Conservation (phyloP, 352 stramenopile genomes). For the Thraustotheca clavata region DNA sequence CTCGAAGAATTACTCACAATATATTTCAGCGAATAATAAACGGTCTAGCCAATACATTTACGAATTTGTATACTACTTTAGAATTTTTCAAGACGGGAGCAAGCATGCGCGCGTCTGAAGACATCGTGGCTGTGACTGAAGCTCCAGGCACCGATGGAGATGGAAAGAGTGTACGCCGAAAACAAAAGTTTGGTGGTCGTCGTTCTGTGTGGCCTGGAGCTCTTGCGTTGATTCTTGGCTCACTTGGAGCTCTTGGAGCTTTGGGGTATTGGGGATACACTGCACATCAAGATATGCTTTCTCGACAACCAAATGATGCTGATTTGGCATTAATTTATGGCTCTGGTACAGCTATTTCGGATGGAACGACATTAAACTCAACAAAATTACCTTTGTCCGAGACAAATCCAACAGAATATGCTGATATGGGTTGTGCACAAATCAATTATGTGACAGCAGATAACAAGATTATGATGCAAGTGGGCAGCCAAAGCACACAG, state of each 20-base stretch:
- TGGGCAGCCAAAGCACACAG: conserved; percentile 43
- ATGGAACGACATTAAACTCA: conserved; percentile 36
- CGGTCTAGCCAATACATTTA: too few species aligned
- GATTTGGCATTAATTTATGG: conserved; percentile 41
- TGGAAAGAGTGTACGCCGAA: conserved; percentile 19
- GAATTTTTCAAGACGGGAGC: conserved; percentile 3
- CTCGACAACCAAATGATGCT: conserved; percentile 36
- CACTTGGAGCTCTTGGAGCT: conserved; percentile 44
- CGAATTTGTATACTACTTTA: too few species aligned
- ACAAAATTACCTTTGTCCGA: conserved; percentile 37
- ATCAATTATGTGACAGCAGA: conserved; percentile 79
- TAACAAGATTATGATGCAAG: conserved; percentile 50
- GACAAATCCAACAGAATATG: conserved; percentile 68
- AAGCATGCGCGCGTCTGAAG: conserved; percentile 19
- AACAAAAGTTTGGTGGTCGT: conserved; percentile 21
- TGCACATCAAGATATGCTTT: conserved; percentile 48
- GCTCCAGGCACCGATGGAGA: background rate
- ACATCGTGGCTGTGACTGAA: conserved; percentile 1
- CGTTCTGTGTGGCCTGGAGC: conserved; percentile 49
- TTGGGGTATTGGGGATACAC: conserved; percentile 73
- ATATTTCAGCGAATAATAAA: too few species aligned
- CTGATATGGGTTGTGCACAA: conserved; percentile 62
- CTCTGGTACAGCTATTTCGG: conserved; percentile 53
- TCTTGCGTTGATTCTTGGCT: conserved; percentile 48
- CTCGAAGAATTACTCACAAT: too few species aligned